These are phyloP conservation scores for Pleoardoris graminearum DNA, from an alignment of 2,329 filamentous ascomycete genomes.

Conservation along the genomic window DNA sequence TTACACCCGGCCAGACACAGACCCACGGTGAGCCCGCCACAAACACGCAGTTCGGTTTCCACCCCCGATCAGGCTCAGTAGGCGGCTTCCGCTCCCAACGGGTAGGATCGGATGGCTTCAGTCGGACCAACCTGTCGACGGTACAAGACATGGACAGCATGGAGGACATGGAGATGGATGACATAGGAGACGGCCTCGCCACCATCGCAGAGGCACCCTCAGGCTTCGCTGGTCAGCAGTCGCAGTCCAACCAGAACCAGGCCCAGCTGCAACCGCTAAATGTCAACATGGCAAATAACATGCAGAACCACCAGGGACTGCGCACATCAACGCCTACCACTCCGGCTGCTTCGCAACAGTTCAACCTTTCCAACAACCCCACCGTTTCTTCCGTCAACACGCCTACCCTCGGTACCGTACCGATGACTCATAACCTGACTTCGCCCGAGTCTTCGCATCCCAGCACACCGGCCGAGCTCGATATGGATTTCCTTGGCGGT, in stretches of 20 bases:
- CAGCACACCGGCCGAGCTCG: constrained; percentile 72
- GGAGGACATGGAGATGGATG: constrained; percentile 97
- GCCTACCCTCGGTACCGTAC: constrained; percentile 81
- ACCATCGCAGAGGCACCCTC: constrained; percentile 72
- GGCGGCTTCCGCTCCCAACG: constrained; percentile 44
- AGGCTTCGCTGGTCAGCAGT: constrained; percentile 58
- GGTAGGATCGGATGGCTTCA: constrained; percentile 44
- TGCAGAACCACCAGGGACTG: constrained; percentile 72
- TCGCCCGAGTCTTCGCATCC: constrained; percentile 70
- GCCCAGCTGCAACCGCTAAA: constrained; percentile 72
- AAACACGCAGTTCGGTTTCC: constrained; percentile 44
- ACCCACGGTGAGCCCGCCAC: constrained; percentile 36
- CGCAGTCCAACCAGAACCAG: constrained; percentile 59
- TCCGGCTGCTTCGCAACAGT: constrained; percentile 67
- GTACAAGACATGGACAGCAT: constrained; percentile 75
- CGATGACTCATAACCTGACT: constrained; percentile 63
- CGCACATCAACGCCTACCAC: constrained; percentile 82
- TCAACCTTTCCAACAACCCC: constrained; percentile 86
- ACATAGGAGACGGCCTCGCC: constrained; percentile 59
- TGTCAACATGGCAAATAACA: constrained; percentile 74
- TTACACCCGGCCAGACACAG: constrained; percentile 51
- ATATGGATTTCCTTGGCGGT: constrained; percentile 67
- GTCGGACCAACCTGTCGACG: constrained; percentile 46
- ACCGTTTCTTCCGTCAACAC: constrained; percentile 98
- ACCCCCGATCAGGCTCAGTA: constrained; percentile 46